phyloP scores from a whole-genome alignment of 352 stramenopile genomes.

The Phytophthora macrochlamydospora region DNA sequence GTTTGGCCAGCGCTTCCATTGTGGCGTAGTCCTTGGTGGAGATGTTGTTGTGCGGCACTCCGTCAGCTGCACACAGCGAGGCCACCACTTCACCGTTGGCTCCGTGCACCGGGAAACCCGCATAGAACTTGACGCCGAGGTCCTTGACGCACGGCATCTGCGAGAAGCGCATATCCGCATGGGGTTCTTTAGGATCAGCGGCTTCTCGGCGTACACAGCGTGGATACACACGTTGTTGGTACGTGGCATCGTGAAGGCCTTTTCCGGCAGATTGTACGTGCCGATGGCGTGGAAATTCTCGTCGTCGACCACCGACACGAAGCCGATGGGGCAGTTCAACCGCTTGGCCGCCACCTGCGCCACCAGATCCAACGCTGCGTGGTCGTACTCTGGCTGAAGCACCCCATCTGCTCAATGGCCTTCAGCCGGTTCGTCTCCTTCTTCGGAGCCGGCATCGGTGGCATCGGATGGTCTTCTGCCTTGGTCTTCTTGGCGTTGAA shows the following conservation, averaged over 20 bases:
- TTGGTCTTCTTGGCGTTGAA: constrained; percentile 39
- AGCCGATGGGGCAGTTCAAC: constrained; percentile 63
- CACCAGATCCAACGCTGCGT: constrained; percentile 56
- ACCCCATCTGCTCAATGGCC: constrained; percentile 50
- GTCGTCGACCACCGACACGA: constrained; percentile 63
- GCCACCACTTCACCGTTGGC: constrained; percentile 58
- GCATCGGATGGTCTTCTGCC: constrained; percentile 44
- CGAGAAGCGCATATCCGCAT: constrained; percentile 74
- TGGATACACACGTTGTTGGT: constrained; percentile 64
- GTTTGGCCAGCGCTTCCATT: constrained; percentile 65
- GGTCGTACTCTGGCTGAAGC: constrained; percentile 50
- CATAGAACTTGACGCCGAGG: constrained; percentile 73
- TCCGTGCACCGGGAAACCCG: constrained; percentile 58
- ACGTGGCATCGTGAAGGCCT: constrained; percentile 33
- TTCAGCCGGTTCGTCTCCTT: constrained; percentile 54
- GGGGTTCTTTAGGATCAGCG: constrained; percentile 69
- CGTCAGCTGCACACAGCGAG: constrained; percentile 54
- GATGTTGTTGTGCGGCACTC: constrained; percentile 56
- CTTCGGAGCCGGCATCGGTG: constrained; percentile 38
- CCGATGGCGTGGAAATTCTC: constrained; percentile 59
- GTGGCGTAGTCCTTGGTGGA: constrained; percentile 77
- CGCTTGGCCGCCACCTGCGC: constrained; percentile 65
- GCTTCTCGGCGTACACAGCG: constrained; percentile 63
- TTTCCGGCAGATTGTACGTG: constrained; percentile 44
- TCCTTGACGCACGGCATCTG: constrained; percentile 57